Evolutionary conservation across 2,329 filamentous ascomycete species (phyloP).

Genomic region (Colletotrichum coccodes): DNA sequence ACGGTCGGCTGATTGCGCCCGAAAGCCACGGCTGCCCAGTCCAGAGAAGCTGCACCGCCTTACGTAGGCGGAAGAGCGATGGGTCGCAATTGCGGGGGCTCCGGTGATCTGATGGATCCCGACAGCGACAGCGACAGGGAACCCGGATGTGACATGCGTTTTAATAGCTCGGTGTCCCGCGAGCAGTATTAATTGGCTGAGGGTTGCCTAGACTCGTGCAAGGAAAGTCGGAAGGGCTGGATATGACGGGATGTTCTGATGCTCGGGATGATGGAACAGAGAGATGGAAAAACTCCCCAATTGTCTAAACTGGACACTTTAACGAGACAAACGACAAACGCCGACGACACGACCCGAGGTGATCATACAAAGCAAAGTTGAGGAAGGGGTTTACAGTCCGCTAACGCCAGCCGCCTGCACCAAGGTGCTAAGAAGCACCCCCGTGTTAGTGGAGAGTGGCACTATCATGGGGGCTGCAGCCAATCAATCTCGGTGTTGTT

Average conservation of each 20-base stretch:
- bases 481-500: background rate
- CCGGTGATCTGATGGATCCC: constrained; percentile 8
- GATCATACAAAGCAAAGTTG: background rate
- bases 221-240: background rate
- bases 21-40: constrained; percentile 10
- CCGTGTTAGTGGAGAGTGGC: background rate
- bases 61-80: constrained; percentile 18
- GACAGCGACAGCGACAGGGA: constrained; percentile 12
- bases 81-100: constrained; percentile 21
- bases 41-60: constrained; percentile 5
- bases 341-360: background rate
- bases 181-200: background rate
- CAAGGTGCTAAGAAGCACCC: background rate
- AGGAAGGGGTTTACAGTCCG: background rate
- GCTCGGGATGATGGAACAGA: background rate
- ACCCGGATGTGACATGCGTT: background rate
- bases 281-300: background rate
- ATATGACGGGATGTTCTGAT: background rate
- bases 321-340: background rate
- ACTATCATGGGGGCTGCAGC: background rate
- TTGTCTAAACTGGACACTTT: background rate
- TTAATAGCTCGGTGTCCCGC: background rate
- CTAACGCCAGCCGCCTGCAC: background rate
- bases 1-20: constrained; percentile 21
- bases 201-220: background rate